Evolutionary conservation across 768 basidiomycete genomes (phyloP).

Genomic region (Suillus weaverae): DNA sequence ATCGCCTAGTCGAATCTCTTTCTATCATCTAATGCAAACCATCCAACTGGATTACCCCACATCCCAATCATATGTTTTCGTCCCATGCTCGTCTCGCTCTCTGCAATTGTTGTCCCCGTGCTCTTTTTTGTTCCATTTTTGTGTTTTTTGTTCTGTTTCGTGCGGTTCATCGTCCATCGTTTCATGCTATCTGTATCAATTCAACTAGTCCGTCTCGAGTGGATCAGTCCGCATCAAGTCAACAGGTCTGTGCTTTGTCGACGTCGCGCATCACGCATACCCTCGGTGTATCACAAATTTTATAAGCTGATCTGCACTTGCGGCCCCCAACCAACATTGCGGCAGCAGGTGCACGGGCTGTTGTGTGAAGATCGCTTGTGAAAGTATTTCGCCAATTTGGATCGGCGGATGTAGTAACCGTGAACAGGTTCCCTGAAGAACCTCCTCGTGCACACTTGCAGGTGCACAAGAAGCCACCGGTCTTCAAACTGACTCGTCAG

Average conservation of each 20-base stretch:
- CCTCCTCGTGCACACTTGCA: background rate
- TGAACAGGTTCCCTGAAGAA: background rate
- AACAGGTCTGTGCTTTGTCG: background rate
- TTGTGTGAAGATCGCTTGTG: background rate
- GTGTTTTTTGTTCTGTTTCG: background rate
- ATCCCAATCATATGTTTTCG: background rate
- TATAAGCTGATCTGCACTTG: background rate
- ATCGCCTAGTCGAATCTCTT: background rate
- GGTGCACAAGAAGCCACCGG: background rate
- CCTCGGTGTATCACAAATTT: background rate
- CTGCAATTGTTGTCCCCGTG: background rate
- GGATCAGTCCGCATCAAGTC: background rate
- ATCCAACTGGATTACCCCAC: background rate
- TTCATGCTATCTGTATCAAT: constrained; percentile 2
- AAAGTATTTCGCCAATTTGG: background rate
- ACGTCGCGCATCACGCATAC: background rate
- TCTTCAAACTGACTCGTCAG: background rate
- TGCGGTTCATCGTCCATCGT: background rate
- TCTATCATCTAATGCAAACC: background rate
- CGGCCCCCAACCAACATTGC: background rate
- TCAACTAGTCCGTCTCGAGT: background rate
- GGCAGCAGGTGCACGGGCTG: background rate
- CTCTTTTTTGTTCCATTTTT: background rate
- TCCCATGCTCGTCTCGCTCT: background rate
- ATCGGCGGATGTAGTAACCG: background rate